Percentiles rank a stretch among this genome's conserved stretches.
Evolutionary conservation across 179 eudicot genomes (phyloP).

Genomic region (Drosera spatulata): DNA sequence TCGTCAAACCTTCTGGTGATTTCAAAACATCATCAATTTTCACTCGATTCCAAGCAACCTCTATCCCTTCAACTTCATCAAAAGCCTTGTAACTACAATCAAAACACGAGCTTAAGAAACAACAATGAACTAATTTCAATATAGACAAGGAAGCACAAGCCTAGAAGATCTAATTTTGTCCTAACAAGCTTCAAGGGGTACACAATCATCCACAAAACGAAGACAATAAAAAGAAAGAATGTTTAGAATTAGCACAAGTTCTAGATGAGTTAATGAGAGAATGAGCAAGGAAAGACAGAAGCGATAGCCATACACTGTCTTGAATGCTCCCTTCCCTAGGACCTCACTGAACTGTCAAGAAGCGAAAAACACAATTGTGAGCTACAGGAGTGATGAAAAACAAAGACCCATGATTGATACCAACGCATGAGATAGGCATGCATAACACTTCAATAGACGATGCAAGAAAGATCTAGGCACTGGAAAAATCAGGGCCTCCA

Average conservation of each 20-base stretch:
- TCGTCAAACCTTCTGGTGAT: conserved; percentile 61
- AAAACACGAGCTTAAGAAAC: conserved; percentile 36
- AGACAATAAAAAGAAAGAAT: no score
- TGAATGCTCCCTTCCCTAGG: conserved; percentile 88
- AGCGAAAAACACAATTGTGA: no score
- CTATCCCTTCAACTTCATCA: conserved; percentile 92
- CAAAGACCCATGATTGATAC: no score
- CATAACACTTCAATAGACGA: no score
- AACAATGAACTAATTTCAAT: conserved; percentile 41
- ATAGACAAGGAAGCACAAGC: conserved; percentile 48
- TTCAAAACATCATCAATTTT: conserved; percentile 70
- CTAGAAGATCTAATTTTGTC: conserved; percentile 19
- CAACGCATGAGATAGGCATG: no score
- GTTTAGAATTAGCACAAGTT: no score
- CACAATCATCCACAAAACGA: background rate
- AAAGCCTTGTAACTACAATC: conserved; percentile 68
- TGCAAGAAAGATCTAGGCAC: no score
- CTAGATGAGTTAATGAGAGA: background rate
- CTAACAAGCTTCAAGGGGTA: background rate
- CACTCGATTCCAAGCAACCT: conserved; percentile 96
- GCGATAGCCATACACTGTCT: conserved; percentile 81
- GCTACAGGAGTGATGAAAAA: no score
- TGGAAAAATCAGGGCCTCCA: no score
- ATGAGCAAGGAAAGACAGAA: background rate
- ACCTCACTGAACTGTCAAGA: conserved; percentile 65